Evolutionary conservation across 495 filamentous ascomycete genomes (phyloP).

Genomic region (Cercophora sp.): DNA sequence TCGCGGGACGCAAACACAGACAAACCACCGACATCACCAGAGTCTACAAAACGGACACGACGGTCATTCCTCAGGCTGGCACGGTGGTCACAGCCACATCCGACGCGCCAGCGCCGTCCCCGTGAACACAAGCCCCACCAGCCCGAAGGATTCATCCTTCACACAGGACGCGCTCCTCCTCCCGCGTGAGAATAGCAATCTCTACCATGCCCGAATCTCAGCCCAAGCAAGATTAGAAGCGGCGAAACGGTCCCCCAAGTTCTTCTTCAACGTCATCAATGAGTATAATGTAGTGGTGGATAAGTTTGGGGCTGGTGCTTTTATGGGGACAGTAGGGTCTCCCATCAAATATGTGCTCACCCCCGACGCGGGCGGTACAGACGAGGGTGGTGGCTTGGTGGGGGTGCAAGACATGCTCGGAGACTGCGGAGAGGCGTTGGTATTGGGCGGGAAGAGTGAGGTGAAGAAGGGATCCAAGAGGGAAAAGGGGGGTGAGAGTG

Average conservation of each 20-base stretch:
- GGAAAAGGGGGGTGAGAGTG: slow-evolving; percentile 25
- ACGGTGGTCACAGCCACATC: background rate
- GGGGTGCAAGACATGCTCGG: slow-evolving; percentile 49
- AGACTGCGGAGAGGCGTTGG: slow-evolving; percentile 40
- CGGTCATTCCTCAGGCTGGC: background rate
- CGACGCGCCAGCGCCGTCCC: background rate
- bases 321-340: slow-evolving; percentile 54
- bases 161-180: slow-evolving; percentile 24
- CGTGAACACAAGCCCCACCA: background rate
- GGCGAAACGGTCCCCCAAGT: slow-evolving; percentile 49
- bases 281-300: slow-evolving; percentile 44
- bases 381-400: slow-evolving; percentile 52
- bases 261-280: slow-evolving; percentile 49
- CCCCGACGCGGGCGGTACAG: slow-evolving; percentile 54
- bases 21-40: background rate
- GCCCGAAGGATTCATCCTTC: slow-evolving; percentile 33
- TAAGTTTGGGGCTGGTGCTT: slow-evolving; percentile 50
- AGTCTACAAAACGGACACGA: background rate
- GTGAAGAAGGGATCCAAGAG: slow-evolving; percentile 18
- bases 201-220: slow-evolving; percentile 48
- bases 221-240: slow-evolving; percentile 57
- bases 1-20: slow-evolving; percentile 27
- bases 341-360: slow-evolving; percentile 55
- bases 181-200: slow-evolving; percentile 39
- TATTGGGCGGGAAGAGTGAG: slow-evolving; percentile 7